Evolutionary conservation across 176 grass and related monocot genomes (phyloP), one percentile per base, ranked within the genome.

Genomic region (Thinopyrum elongatum): DNA sequence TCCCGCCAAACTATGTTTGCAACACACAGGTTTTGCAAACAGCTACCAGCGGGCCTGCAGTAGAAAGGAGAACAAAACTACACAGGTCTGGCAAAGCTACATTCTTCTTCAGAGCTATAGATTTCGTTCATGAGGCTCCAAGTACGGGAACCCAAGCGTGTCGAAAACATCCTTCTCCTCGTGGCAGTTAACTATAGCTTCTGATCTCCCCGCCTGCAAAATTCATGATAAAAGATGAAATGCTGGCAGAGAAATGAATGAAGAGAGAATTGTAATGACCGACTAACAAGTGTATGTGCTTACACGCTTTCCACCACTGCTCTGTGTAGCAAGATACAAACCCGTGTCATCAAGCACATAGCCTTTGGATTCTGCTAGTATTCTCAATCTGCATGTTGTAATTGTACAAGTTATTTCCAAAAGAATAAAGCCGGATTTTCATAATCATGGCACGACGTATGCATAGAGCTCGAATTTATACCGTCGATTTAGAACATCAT

Each of bases 401-500:
- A 61, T 76, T 51, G 34, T 15, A 39, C 7, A 63, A 28, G 6
- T 86, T 86, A 64, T 28, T 25, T 63, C 59, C 1, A 11, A 16
- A 65, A 51, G 16, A 3, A 39, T 60, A 59, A 11, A 55, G 7
- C 10, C 3, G 0, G 29, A 13, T n/a, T 25, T 65, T 39, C 11
- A 12, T 9, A 47, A 23, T 10, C 17, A 64, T 81, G 6, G 30
- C 7, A 88, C 35, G 3, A 41, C 7, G 62, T 30, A 92, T 21
- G 12, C 10, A 8, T 15, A 76, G 7, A 49, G 26, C 2, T 65
- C 5, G 33, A 87, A 80, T 82, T 65, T 30, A 25, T 95, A 98
- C 96, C 93, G 76, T 55, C 96, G 82, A 76, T 98, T 98, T 53
- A 98, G 84, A 34, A 98, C 96, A 91, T 98, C 96, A 82, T 98